Conservation (phyloP, 2,329 filamentous ascomycete genomes). For the Amesomyces nigricolor region DNA sequence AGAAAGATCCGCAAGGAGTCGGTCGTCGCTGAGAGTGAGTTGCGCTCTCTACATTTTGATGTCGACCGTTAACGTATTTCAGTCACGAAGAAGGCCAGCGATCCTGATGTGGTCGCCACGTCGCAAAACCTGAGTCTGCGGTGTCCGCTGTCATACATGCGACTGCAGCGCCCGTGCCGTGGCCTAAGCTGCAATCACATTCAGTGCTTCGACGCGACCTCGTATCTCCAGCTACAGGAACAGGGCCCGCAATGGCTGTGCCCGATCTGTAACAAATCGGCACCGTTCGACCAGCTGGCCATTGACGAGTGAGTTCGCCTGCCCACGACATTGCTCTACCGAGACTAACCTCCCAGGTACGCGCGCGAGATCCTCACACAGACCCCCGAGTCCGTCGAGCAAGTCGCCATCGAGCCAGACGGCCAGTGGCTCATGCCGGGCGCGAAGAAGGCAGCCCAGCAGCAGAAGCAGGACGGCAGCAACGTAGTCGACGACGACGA, state of each 20-base stretch:
- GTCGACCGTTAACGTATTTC: not conserved
- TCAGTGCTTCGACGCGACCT: conserved; percentile 90
- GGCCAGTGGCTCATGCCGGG: conserved; percentile 62
- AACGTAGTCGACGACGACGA: conserved; percentile 44
- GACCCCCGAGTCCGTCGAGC: conserved; percentile 66
- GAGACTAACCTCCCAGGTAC: conserved; percentile 49
- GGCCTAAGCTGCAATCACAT: conserved; percentile 78
- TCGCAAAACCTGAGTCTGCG: conserved; percentile 87
- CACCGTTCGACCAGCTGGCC: conserved; percentile 74
- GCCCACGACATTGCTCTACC: conserved; percentile 14
- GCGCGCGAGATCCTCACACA: conserved; percentile 78
- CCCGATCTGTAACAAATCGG: conserved; percentile 81
- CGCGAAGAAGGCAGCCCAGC: conserved; percentile 28
- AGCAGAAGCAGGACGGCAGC: conserved; percentile 25
- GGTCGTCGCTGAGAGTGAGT: conserved; percentile 78
- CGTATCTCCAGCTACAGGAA: conserved; percentile 89
- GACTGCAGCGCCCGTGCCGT: conserved; percentile 74
- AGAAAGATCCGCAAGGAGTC: conserved; percentile 72
- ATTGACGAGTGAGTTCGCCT: conserved; percentile 69
- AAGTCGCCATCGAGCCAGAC: conserved; percentile 84
- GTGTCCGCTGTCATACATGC: conserved; percentile 82
- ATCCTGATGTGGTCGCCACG: conserved; percentile 83
- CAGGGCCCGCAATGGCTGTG: conserved; percentile 97
- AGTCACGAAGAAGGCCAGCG: conserved; percentile 78
- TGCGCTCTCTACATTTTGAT: not conserved